These are phyloP conservation scores for Fusarium temperatum DNA, from an alignment of 2,329 filamentous ascomycete genomes.

Conservation along the genomic window DNA sequence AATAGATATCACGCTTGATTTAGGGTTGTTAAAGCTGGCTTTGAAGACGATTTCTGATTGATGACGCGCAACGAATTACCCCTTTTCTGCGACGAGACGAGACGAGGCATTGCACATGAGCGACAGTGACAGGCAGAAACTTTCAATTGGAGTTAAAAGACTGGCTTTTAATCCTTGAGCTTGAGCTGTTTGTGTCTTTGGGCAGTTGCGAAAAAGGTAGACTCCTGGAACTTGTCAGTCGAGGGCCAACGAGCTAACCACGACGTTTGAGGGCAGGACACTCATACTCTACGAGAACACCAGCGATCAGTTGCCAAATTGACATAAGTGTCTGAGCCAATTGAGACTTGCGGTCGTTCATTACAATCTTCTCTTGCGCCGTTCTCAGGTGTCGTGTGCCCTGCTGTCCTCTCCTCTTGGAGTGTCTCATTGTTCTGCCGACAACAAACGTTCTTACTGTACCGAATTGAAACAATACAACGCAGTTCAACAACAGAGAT, in stretches of 20 bases:
- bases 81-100: not conserved
- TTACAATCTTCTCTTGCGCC: not conserved
- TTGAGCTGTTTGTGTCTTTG: not conserved
- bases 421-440: not conserved
- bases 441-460: not conserved
- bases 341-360: fast-evolving
- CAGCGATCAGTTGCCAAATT: not conserved
- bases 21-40: too few species aligned
- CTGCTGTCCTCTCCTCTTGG: not conserved
- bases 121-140: too few species aligned
- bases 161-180: fast-evolving
- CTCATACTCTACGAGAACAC: not conserved
- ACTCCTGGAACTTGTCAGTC: not conserved
- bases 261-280: not conserved
- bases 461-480: not conserved
- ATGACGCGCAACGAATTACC: not conserved
- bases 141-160: not conserved
- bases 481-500: not conserved
- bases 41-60: not conserved
- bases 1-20: fast-evolving
- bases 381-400: not conserved
- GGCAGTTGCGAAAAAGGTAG: not conserved
- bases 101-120: not conserved
- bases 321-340: fast-evolving
- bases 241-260: not conserved